phyloP scores from a whole-genome alignment of 2,329 filamentous ascomycete genomes.

The Fusarium miscanthi region DNA sequence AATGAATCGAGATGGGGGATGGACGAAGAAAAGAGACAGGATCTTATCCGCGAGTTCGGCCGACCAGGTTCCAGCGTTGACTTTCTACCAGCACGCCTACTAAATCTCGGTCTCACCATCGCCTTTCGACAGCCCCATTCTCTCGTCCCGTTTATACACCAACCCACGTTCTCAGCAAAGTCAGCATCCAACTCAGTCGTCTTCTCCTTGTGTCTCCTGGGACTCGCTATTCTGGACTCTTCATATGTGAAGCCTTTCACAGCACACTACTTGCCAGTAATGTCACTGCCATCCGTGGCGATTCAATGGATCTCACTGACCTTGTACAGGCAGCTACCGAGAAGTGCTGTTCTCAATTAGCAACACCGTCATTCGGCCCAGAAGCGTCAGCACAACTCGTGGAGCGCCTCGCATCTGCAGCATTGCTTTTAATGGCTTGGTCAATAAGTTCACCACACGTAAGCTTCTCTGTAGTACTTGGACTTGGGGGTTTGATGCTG shows the following conservation, averaged over 20 bases:
- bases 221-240: neutral
- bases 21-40: neutral
- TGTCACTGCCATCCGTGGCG: neutral
- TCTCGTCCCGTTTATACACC: constrained; percentile 5
- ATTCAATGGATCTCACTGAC: neutral
- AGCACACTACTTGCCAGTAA: neutral
- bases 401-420: neutral
- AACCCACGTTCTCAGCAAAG: constrained; percentile 8
- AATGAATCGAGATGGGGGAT: constrained; percentile 1
- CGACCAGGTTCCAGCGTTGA: accelerated
- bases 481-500: accelerated
- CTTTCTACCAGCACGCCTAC: neutral
- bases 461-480: accelerated
- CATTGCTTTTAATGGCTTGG: constrained; percentile 5
- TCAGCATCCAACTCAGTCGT: neutral
- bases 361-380: neutral
- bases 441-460: neutral
- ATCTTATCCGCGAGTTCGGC: neutral
- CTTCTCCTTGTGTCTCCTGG: neutral
- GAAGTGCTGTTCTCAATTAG: constrained; percentile 5
- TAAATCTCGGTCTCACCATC: constrained; percentile 8
- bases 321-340: neutral
- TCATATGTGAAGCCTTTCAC: neutral
- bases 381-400: neutral
- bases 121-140: constrained; percentile 8